Evolutionary conservation across 345 rosid species (phyloP).

Genomic region (Eucalyptus pumila): DNA sequence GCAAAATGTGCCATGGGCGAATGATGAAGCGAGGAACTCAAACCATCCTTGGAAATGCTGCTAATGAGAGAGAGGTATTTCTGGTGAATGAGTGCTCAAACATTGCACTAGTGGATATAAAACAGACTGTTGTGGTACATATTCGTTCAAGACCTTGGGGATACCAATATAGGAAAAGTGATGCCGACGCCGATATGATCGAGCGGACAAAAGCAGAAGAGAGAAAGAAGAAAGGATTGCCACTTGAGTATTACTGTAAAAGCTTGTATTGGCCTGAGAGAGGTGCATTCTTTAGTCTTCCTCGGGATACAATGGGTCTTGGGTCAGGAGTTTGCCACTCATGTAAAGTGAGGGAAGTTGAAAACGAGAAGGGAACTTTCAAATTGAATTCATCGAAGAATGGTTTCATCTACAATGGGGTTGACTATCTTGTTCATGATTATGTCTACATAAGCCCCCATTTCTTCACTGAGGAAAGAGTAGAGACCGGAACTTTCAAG

Average conservation of each 20-base stretch:
- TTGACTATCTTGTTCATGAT: conserved; percentile 29
- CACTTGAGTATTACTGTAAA: conserved; percentile 41
- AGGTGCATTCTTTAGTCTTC: conserved; percentile 62
- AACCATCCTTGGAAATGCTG: conserved; percentile 53
- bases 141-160: conserved; percentile 55
- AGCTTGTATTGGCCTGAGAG: conserved; percentile 46
- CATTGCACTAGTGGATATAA: conserved; percentile 29
- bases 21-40: conserved; percentile 32
- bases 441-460: conserved; percentile 40
- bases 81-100: conserved; percentile 35
- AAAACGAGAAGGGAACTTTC: conserved; percentile 8
- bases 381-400: conserved; percentile 7
- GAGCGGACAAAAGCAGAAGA: conserved; percentile 46
- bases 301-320: conserved; percentile 20
- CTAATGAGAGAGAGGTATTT: conserved; percentile 57
- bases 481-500: conserved; percentile 18
- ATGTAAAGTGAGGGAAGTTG: conserved; percentile 24
- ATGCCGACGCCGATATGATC: conserved; percentile 14
- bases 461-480: conserved; percentile 11
- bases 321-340: conserved; percentile 41
- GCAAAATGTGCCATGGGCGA: conserved; percentile 56
- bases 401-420: conserved; percentile 23
- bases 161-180: conserved; percentile 35
- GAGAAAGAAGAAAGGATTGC: conserved; percentile 35
- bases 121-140: conserved; percentile 20